A percentile compares a stretch with the other conserved stretches of the same genome.
These are phyloP conservation scores for Sporothrix luriei DNA, from an alignment of 2,329 filamentous ascomycete species.

Conservation along the genomic window DNA sequence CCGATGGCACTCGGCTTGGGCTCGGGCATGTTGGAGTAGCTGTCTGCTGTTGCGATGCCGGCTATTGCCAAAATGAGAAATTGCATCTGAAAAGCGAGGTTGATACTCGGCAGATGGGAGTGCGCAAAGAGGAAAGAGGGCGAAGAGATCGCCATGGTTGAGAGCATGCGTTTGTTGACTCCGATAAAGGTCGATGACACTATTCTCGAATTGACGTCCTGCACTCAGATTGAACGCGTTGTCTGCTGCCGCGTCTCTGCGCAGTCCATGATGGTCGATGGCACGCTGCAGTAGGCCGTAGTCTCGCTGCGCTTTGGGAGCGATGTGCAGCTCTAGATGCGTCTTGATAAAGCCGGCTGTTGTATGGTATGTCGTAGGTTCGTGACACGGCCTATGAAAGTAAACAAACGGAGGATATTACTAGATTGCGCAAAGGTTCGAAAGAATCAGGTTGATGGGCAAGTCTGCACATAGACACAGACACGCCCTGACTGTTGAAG, in stretches of 20 bases:
- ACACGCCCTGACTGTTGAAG: neutral
- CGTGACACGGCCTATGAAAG: neutral
- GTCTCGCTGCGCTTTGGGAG: neutral
- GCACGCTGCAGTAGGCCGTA: neutral
- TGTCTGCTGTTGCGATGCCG: neutral
- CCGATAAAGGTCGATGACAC: neutral
- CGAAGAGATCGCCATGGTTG: neutral
- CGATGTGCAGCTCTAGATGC: neutral
- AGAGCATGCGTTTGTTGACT: neutral
- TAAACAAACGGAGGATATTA: conserved; percentile 1
- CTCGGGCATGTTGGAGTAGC: neutral
- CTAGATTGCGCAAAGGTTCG: neutral
- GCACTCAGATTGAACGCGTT: neutral
- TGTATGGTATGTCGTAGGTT: neutral
- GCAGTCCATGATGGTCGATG: neutral
- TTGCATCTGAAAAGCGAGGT: neutral
- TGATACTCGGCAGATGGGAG: neutral
- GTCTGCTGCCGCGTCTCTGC: neutral
- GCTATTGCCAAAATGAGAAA: neutral
- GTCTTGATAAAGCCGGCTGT: neutral
- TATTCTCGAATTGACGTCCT: neutral
- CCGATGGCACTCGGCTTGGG: neutral
- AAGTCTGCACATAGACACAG: neutral
- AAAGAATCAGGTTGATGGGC: neutral
- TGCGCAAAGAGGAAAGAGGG: neutral